A percentile compares a stretch with the other conserved stretches of the same genome.
Conservation (phyloP, 2,329 filamentous ascomycete species). For the Fusarium chaquense region DNA sequence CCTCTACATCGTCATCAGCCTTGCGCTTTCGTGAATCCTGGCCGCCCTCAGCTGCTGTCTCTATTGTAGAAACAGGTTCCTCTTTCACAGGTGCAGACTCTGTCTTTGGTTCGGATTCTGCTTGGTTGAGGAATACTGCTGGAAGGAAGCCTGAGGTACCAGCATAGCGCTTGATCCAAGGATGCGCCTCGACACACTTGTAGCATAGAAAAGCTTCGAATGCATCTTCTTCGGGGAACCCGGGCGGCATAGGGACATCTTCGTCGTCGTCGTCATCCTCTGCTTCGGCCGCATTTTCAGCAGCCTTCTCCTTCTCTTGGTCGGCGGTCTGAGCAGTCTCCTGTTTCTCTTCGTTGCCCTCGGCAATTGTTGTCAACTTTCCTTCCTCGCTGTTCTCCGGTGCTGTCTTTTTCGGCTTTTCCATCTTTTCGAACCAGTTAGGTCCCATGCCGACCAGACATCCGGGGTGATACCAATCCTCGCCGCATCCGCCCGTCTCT, state of each 20-base stretch:
- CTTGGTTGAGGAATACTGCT: constrained; percentile 68
- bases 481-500: constrained; percentile 89
- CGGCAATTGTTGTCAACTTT: constrained; percentile 62
- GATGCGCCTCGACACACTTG: constrained; percentile 87
- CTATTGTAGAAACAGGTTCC: constrained; percentile 13
- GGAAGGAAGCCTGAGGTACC: constrained; percentile 82
- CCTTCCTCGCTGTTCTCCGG: constrained; percentile 33
- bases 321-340: constrained; percentile 34
- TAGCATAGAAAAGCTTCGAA: constrained; percentile 95
- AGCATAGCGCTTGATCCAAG: constrained; percentile 93
- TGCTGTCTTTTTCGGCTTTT: constrained; percentile 51
- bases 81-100: neutral
- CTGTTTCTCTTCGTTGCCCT: constrained; percentile 57
- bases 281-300: constrained; percentile 40
- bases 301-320: constrained; percentile 35
- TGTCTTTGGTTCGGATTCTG: neutral
- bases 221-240: constrained; percentile 88
- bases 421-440: constrained; percentile 73
- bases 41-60: constrained; percentile 4
- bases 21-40: constrained; percentile 73
- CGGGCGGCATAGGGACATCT: constrained; percentile 78
- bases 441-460: constrained; percentile 86
- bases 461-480: constrained; percentile 98
- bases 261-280: constrained; percentile 65
- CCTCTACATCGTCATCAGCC: constrained; percentile 64